phyloP scores from a whole-genome alignment of 192 early-diverging fungal species.

The Coemansia sp. region DNA sequence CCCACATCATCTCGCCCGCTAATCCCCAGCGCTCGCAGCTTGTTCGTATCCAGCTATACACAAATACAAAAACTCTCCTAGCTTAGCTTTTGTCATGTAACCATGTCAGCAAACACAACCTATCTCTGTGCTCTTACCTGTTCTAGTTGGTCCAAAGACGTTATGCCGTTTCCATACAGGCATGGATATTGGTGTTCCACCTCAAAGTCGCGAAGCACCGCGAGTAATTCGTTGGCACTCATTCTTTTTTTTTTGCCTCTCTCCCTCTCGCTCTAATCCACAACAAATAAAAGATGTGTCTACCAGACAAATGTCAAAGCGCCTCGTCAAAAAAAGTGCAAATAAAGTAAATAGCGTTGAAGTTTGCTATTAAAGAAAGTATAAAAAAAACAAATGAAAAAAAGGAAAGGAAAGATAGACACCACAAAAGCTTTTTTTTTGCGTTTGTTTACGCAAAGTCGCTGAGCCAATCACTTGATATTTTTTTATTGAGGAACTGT shows the following conservation, averaged over 20 bases:
- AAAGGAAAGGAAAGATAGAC: not conserved
- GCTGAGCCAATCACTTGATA: not conserved
- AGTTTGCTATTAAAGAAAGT: not conserved
- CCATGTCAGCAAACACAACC: not conserved
- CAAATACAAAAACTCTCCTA: not conserved
- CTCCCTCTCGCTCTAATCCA: not conserved
- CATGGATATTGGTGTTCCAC: constrained; percentile 53
- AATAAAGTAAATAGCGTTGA: not conserved
- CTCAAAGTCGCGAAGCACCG: constrained; percentile 32
- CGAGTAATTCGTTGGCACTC: constrained; percentile 47
- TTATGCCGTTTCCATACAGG: constrained; percentile 44
- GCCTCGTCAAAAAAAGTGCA: not conserved
- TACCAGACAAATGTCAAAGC: not conserved
- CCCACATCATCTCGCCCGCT: constrained; percentile 33
- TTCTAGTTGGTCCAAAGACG: constrained; percentile 35
- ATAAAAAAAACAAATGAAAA: not conserved
- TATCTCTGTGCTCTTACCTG: constrained; percentile 31
- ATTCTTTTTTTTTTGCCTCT: not conserved
- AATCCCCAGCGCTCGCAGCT: constrained; percentile 34
- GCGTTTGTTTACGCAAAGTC: not conserved
- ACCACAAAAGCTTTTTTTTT: not conserved
- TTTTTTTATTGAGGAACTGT: not conserved
- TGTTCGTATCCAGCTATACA: constrained; percentile 33
- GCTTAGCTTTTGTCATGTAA: constrained; percentile 3
- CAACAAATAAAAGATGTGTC: constrained; percentile 1